A percentile compares a stretch with the other conserved stretches of the same genome.
Conservation (phyloP, 805 yeast genomes). For the Komagataella mondaviorum region DNA sequence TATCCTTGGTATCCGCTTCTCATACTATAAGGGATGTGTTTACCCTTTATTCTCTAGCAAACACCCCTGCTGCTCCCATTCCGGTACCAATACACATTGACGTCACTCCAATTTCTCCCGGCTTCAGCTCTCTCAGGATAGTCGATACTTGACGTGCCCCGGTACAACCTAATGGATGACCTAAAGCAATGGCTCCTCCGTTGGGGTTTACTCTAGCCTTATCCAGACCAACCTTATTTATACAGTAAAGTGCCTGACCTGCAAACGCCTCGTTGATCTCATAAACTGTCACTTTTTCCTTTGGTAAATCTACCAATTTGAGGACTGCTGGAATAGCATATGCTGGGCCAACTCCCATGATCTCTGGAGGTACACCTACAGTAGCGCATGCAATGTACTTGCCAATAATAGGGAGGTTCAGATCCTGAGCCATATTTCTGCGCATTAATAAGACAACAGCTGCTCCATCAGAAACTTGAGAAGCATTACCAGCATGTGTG, state of each 20-base stretch:
- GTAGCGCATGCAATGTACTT: constrained; percentile 68
- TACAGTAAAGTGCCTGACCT: constrained; percentile 77
- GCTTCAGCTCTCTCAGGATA: constrained; percentile 61
- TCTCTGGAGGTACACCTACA: constrained; percentile 93
- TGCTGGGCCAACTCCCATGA: constrained; percentile 96
- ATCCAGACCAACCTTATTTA: constrained; percentile 55
- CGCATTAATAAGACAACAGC: constrained; percentile 79
- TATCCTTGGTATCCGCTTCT: too few species aligned
- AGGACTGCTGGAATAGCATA: constrained; percentile 83
- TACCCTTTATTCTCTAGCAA: constrained; percentile 52
- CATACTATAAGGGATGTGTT: too few species aligned
- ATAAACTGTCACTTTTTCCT: constrained; percentile 57
- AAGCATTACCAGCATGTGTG: constrained; percentile 94
- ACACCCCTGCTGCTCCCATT: constrained; percentile 92
- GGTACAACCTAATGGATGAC: constrained; percentile 87
- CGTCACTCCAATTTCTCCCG: constrained; percentile 79
- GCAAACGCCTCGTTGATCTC: constrained; percentile 98
- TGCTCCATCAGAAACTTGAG: constrained; percentile 94
- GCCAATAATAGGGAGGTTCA: constrained; percentile 62
- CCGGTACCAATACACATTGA: constrained; percentile 98
- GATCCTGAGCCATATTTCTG: constrained; percentile 69
- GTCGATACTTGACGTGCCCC: constrained; percentile 88
- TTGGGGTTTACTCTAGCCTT: constrained; percentile 65
- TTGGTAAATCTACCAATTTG: constrained; percentile 30
- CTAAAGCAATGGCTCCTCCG: constrained; percentile 95